Base-by-base conservation (phyloP, 2,329 filamentous ascomycete species). In the Elsinoe australis region DNA sequence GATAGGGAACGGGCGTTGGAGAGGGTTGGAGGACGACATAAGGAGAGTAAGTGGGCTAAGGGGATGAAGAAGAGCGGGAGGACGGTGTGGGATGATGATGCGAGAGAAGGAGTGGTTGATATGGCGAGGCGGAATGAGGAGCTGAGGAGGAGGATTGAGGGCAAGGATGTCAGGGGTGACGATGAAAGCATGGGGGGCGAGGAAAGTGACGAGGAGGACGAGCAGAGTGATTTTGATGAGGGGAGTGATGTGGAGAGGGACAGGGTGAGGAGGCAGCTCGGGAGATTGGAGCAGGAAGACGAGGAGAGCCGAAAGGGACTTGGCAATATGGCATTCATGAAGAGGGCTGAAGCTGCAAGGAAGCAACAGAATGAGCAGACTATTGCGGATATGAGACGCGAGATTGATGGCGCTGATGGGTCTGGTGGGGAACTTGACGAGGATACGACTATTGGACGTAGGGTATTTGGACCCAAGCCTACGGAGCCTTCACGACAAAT, bases 11-110 rank as follows among this genome's bases (percentile, higher is more conserved):
- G 89, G 55, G 89, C 89, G 1, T 79, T 88, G 57, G 87, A 90
- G 63, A 76, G 89, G 58, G 89, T 95, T 73, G 85, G 87, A 15
- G 80, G 84, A 10, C 82, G 87, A 55, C 88, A 95, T 66, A 79
- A 82, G 54, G 86, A 94, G 47, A 92, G 86, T 69, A 94, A 88
- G 61, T 95, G 88, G 87, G 87, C 88, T 29, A 95, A 94, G 72
- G 79, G 82, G 50, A 74, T 88, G 51, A 86, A 85, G 61, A 81
- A 84, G 58, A 82, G 78, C 29, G 87, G 88, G 38, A 80, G 86
- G 41, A 83, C 84, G 3, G 83, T 81, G 0, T 95, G 88, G 89
- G 89, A 95, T 58, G 86, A 94, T 18, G 85, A 90, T 53, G 89
- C 87, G 54, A 80, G 87, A 42, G 71, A 79, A 15, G 84, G 84